A percentile compares a stretch with the other conserved stretches of the same genome.
Conservation (phyloP, 495 filamentous ascomycete species). For the Bombardia bombarda region DNA sequence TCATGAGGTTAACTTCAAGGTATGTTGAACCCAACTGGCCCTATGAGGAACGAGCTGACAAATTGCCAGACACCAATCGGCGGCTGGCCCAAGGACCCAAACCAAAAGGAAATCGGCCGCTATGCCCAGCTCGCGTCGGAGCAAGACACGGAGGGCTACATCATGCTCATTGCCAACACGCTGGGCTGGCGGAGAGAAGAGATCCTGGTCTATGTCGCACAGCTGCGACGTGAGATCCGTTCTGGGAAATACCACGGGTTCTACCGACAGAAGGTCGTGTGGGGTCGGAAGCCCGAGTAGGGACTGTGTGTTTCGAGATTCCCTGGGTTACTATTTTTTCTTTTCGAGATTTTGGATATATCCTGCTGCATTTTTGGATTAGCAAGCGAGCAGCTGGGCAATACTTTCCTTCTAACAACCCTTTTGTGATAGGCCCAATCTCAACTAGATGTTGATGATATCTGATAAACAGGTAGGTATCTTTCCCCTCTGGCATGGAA, state of each 20-base stretch:
- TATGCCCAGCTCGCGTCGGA: conserved; percentile 19
- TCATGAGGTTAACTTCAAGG: background rate
- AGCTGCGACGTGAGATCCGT: conserved; percentile 21
- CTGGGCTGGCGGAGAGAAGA: conserved; percentile 24
- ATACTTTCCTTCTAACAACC: too few species aligned
- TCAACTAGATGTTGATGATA: too few species aligned
- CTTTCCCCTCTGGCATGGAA: too few species aligned
- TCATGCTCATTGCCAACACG: conserved; percentile 28
- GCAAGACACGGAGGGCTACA: conserved; percentile 34
- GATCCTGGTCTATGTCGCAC: conserved; percentile 21
- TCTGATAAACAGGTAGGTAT: too few species aligned
- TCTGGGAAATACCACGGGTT: conserved; percentile 18
- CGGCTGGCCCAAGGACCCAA: conserved; percentile 40
- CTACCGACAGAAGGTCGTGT: conserved; percentile 22
- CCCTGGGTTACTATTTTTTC: background rate
- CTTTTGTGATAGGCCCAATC: too few species aligned
- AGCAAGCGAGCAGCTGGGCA: too few species aligned
- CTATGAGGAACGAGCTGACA: too few species aligned
- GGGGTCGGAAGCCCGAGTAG: conserved; percentile 21
- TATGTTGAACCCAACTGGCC: too few species aligned
- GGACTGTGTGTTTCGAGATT: background rate
- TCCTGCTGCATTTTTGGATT: too few species aligned
- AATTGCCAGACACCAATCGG: conserved; percentile 43
- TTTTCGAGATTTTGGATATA: too few species aligned
- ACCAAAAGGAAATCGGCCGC: conserved; percentile 39